Base-by-base conservation (phyloP, 176 grass and related monocot species). In the Lolium multiflorum region DNA sequence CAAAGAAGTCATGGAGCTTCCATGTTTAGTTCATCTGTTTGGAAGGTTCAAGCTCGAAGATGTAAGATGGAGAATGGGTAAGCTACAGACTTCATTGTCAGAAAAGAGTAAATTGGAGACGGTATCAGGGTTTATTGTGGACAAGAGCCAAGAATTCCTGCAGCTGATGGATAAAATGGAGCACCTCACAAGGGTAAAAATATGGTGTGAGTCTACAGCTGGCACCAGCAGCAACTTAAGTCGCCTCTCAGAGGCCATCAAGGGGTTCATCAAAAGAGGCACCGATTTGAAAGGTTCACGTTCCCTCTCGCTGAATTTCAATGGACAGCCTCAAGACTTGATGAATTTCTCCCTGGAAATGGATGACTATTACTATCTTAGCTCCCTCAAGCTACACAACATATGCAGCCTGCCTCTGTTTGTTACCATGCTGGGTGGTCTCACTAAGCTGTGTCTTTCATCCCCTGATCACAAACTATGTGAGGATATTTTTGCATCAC, bases 261-360 rank as follows among this genome's bases (percentile, higher is more conserved):
- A 84, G 39, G 64, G 28, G 56, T 84, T 74, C 70, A 75, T 84
- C 0, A 9, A 84, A 70, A 74, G 70, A 62, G 41, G 70, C 24
- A 84, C 82, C 3, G 2, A 72, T 4, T 0, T 63, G 22, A 84
- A 62, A 0, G 15, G 35, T 9, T 10, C 3, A 1, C 55, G 3
- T 14, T 75, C 82, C 20, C 82, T 84, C 43, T 74, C 16, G 1
- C 10, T 84, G 41, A n/a, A n/a, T 7, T 62, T 75, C 5, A 24
- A 44, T 10, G 70, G 13, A 4, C 74, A 22, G 35, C 2, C 17
- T 3, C 22, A 84, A 48, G 24, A 50, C 8, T 48, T 84, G 3
- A 14, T 75, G 15, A 47, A 74, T 15, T 21, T 84, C 13, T 13
- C 15, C 11, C 55, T 63, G 6, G 55, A 50, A 20, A 41, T 62